These are phyloP conservation scores for Arabidopsis thaliana DNA, from an alignment of 345 rosid genomes.

Conservation along the genomic window TAIR10.1 NC_003070.9:25889001-25889500, in stretches of 20 bases:
- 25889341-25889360: conserved; percentile 82
- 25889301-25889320: conserved; percentile 31
- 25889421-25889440: conserved; percentile 44
- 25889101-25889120: conserved; percentile 47
- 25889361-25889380: conserved; percentile 67
- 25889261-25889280: conserved; percentile 22
- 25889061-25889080: conserved; percentile 22
- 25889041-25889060: conserved; percentile 32
- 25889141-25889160: conserved; percentile 51
- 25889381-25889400: conserved; percentile 43
- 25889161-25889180: conserved; percentile 75
- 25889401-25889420: conserved; percentile 45
- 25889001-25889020: conserved; percentile 39
- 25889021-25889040: conserved; percentile 33
- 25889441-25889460: conserved; percentile 46
- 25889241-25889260: conserved; percentile 22
- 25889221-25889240: conserved; percentile 37
- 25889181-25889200: conserved; percentile 59
- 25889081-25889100: conserved; percentile 1
- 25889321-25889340: conserved; percentile 60
- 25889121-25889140: conserved; percentile 53
- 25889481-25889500: conserved; percentile 43
- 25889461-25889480: conserved; percentile 41
- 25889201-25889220: conserved; percentile 44
- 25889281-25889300: conserved; percentile 5